These are phyloP conservation scores for Penicillium riverlandense DNA, from an alignment of 495 filamentous ascomycete genomes.

Conservation along the genomic window DNA sequence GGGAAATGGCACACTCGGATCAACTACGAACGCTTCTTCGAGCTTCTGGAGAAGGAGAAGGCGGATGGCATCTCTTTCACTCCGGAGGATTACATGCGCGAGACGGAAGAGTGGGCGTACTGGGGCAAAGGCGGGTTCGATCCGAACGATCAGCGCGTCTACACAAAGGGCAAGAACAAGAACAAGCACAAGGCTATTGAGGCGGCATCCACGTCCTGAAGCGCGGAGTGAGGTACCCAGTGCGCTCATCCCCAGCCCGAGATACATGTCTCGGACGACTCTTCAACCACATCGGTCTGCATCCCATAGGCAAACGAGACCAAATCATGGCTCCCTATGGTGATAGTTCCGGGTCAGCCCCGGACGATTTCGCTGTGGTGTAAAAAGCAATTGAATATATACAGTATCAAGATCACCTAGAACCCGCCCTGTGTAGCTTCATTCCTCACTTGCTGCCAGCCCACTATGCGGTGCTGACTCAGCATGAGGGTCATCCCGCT, in stretches of 20 bases:
- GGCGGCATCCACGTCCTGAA: conserved; percentile 3
- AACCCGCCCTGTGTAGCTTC: no score
- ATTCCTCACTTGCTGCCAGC: no score
- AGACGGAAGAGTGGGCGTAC: conserved; percentile 88
- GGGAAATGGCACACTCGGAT: conserved; percentile 88
- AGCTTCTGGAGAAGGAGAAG: conserved; percentile 61
- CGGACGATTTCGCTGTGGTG: no score
- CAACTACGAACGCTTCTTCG: conserved; percentile 83
- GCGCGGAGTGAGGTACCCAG: not conserved
- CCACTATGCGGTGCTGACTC: no score
- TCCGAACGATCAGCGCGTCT: conserved; percentile 78
- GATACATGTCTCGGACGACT: conserved; percentile 1
- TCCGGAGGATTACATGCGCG: conserved; percentile 85
- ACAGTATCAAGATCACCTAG: no score
- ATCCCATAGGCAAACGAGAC: no score
- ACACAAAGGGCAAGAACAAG: conserved; percentile 58
- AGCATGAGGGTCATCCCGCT: not conserved
- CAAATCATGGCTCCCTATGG: no score
- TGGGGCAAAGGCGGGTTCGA: conserved; percentile 94
- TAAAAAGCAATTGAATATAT: no score
- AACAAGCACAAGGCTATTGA: conserved; percentile 11
- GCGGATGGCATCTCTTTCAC: conserved; percentile 55
- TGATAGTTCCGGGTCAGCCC: no score
- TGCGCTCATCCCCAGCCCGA: no score
- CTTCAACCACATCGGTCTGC: not conserved